phyloP scores from a whole-genome alignment of 192 early-diverging fungal genomes.

The Diversispora epigaea region DNA sequence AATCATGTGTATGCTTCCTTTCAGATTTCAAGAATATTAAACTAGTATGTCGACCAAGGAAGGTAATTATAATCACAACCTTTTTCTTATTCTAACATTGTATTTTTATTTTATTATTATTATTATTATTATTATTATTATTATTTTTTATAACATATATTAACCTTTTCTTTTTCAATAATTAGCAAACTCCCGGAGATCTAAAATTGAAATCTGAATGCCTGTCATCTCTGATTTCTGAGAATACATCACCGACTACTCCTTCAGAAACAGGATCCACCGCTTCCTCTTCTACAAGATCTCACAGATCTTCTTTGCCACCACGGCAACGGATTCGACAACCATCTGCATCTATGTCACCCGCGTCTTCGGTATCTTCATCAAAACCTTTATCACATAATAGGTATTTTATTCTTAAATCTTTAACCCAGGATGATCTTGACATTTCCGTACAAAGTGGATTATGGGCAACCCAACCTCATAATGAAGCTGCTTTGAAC shows the following conservation, averaged over 20 bases:
- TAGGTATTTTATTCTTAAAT: constrained; percentile 51
- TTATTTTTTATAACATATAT: too few species aligned
- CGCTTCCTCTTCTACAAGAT: constrained; percentile 32
- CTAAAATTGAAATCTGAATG: constrained; percentile 26
- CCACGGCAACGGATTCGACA: constrained; percentile 15
- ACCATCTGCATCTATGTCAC: constrained; percentile 25
- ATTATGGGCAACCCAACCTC: constrained; percentile 51
- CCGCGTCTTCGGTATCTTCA: constrained; percentile 35
- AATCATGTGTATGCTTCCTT: not conserved
- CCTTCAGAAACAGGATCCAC: constrained; percentile 26
- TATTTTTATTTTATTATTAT: not conserved
- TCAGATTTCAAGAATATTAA: constrained; percentile 46
- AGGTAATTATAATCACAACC: constrained; percentile 25
- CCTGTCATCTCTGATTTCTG: not conserved
- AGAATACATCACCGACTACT: constrained; percentile 30
- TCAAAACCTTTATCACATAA: constrained; percentile 35
- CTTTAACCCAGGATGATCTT: constrained; percentile 52
- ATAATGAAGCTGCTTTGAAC: constrained; percentile 49
- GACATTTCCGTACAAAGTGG: constrained; percentile 51
- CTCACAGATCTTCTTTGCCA: constrained; percentile 28
- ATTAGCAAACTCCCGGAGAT: constrained; percentile 25
- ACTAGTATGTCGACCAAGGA: constrained; percentile 48
- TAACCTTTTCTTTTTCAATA: not conserved
- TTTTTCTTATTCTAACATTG: not conserved
- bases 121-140: not conserved